A percentile compares a stretch with the other conserved stretches of the same genome.
These are phyloP conservation scores for Aureobasidium sp. DNA, from an alignment of 2,329 filamentous ascomycete species.

Conservation along the genomic window DNA sequence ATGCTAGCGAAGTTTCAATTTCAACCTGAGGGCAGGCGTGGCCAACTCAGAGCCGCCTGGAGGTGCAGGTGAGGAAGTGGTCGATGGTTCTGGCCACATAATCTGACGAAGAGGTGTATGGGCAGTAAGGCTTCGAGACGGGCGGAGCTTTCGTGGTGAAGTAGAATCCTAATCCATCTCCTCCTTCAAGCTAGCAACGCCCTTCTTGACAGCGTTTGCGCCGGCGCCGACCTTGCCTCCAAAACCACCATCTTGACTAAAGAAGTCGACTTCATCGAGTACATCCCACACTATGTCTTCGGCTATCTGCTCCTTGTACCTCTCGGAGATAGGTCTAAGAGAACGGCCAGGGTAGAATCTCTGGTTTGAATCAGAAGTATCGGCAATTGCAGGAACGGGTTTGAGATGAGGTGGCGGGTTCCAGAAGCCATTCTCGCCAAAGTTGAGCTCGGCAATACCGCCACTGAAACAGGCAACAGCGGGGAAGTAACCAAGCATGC, in stretches of 20 bases:
- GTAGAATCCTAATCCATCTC: conserved; percentile 16
- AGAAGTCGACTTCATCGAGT: conserved; percentile 90
- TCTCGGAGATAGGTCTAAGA: conserved; percentile 60
- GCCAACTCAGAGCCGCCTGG: background rate
- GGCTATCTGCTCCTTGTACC: conserved; percentile 87
- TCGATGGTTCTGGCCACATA: background rate
- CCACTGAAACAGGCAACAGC: conserved; percentile 88
- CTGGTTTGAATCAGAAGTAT: background rate
- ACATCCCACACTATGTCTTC: conserved; percentile 93
- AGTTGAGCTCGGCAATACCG: conserved; percentile 86
- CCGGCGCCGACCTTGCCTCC: conserved; percentile 24
- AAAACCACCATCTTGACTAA: conserved; percentile 58
- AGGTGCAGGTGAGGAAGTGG: background rate
- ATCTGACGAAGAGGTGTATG: background rate
- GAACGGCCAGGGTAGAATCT: conserved; percentile 22
- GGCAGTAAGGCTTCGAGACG: conserved; percentile 11
- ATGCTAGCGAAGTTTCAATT: background rate
- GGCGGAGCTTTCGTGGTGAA: background rate
- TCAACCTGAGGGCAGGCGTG: background rate
- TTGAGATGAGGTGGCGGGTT: conserved; percentile 58
- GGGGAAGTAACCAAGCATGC: conserved; percentile 91
- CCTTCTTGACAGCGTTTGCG: conserved; percentile 19
- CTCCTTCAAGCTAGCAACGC: conserved; percentile 18
- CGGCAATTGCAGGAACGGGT: conserved; percentile 24
- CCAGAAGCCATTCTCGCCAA: conserved; percentile 83